Conservation (phyloP, 768 basidiomycete genomes). For the Suillus subluteus region DNA sequence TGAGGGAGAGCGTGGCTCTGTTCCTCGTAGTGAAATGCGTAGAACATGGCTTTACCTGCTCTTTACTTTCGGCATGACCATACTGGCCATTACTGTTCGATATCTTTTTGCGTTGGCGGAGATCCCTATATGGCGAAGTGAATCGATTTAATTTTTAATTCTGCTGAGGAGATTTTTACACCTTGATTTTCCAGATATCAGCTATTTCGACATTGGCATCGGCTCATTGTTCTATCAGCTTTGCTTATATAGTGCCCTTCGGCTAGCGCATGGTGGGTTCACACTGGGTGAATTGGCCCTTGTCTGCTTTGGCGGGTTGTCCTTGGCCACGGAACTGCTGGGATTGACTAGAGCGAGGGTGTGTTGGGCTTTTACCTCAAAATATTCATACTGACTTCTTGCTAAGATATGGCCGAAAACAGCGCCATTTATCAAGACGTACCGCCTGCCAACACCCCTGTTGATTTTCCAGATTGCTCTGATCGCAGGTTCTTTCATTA, state of each 20-base stretch:
- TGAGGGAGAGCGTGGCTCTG: constrained; percentile 75
- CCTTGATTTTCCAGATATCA: constrained; percentile 61
- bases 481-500: constrained; percentile 87
- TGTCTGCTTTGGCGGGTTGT: constrained; percentile 87
- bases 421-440: constrained; percentile 87
- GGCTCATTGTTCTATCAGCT: constrained; percentile 88
- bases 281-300: constrained; percentile 93
- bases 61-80: constrained; percentile 61
- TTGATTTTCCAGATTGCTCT: constrained; percentile 91
- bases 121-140: constrained; percentile 74
- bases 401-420: constrained; percentile 76
- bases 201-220: constrained; percentile 71
- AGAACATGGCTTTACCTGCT: constrained; percentile 66
- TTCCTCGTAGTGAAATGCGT: constrained; percentile 71
- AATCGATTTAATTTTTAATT: constrained; percentile 29
- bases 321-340: constrained; percentile 82
- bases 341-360: constrained; percentile 85
- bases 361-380: background rate
- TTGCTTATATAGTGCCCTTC: constrained; percentile 84
- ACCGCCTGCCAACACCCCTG: constrained; percentile 89
- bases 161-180: constrained; percentile 8
- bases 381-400: constrained; percentile 10
- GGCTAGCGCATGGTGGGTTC: constrained; percentile 92
- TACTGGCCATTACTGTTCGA: constrained; percentile 53
- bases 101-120: constrained; percentile 44